Evolutionary conservation across 768 basidiomycete species (phyloP), one percentile per base, ranked within the genome.

Genomic region (Rhodosporidiobolus sp.): DNA sequence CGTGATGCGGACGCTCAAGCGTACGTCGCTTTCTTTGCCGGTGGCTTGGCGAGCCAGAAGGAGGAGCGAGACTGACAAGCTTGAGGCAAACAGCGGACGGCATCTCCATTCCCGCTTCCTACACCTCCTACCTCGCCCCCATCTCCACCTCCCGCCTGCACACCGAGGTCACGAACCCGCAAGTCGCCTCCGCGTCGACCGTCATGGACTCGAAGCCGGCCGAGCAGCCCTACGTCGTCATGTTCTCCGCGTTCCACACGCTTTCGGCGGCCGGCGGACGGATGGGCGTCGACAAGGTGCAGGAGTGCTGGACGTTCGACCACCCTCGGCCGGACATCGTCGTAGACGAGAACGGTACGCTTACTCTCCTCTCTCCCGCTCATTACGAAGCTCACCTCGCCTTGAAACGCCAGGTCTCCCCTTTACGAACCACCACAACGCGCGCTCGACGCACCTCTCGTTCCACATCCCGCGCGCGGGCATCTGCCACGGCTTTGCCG

Each of bases 191-290:
- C 55, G 53, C 76, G 26, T 66, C 65, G 3, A 66, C 63, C 38
- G 76, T 32, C 63, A 58, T 77, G 48, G 80, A 83, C 53, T 82
- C 86, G 46, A 91, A 90, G 80, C 86, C 87, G 34, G 80, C 90
- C 69, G 96, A 99, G 82, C 97, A 94, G 45, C 95, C 96, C 1
- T 98, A 98, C 77, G 96, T 99, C 26, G 96, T 98, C 72, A 95
- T 98, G 94, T 92, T 99, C 81, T 89, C 92, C 78, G 91, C 92
- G 16, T 90, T 92, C 72, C 94, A 93, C 75, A 85, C 94, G 69
- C 84, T 99, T 53, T 92, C 90, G 68, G 93, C 88, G 14, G 84
- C 90, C 60, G 86, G 89, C 56, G 86, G 86, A 38, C 87, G 87
- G 75, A 46, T 70, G 26, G 75, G 75, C 26, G 66, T 56, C 12